Evolutionary conservation across 83 land plant species (phyloP).

Genomic region (Larix sibirica): DNA sequence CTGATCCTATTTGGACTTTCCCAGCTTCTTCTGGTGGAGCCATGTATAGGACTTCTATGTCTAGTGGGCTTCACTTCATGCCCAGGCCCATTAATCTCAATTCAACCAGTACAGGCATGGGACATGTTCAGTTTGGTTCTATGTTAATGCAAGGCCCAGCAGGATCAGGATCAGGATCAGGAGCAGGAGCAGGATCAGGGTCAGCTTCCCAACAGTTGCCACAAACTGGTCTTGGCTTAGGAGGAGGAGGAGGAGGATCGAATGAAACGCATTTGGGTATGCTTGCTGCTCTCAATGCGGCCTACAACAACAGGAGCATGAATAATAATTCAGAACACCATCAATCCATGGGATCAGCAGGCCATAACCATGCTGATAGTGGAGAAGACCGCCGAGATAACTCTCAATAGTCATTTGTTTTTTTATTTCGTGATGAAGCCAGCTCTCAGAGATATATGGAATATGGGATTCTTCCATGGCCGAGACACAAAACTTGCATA

Average conservation of each 20-base stretch:
- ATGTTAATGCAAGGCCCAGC: slow-evolving; percentile 8
- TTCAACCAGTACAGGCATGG: not conserved
- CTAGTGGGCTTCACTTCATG: slow-evolving; percentile 12
- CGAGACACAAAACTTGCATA: not conserved
- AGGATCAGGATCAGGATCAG: not conserved
- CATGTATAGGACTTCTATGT: slow-evolving; percentile 11
- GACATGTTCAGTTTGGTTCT: not conserved
- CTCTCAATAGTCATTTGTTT: slow-evolving; percentile 5
- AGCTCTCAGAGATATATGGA: not conserved
- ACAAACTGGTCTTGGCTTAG: not conserved
- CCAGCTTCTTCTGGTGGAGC: slow-evolving; percentile 23
- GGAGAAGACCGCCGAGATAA: slow-evolving; percentile 11
- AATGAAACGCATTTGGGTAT: slow-evolving; percentile 11
- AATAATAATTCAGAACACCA: not conserved
- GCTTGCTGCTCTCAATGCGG: not conserved
- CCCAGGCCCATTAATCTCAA: slow-evolving; percentile 12
- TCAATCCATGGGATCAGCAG: slow-evolving; percentile 7
- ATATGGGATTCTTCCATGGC: not conserved
- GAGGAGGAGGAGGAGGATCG: not conserved
- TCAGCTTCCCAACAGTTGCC: not conserved
- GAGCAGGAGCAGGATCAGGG: not conserved
- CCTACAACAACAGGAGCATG: not conserved
- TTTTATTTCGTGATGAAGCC: not conserved
- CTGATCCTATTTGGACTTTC: slow-evolving; percentile 37
- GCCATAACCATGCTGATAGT: not conserved